Evolutionary conservation across 306 rosid genomes (phyloP).

Genomic region (Sesbania bispinosa): DNA sequence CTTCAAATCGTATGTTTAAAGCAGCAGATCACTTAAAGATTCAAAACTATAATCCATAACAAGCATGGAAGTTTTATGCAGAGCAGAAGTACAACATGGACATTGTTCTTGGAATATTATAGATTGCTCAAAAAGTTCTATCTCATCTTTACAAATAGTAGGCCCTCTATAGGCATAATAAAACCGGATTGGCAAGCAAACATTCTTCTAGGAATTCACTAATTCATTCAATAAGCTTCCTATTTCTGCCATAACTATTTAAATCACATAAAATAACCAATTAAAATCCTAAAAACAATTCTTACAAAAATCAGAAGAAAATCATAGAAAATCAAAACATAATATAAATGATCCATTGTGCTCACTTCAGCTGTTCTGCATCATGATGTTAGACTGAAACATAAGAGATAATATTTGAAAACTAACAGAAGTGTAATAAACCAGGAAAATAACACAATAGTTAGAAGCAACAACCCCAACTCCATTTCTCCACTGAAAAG

Average conservation of each 20-base stretch:
- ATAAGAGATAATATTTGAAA: constrained; percentile 20
- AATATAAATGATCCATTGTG: neutral
- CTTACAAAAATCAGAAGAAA: neutral
- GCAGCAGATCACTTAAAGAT: neutral
- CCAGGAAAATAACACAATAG: constrained; percentile 21
- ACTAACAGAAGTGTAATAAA: constrained; percentile 19
- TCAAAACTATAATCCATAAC: neutral
- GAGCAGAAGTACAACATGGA: neutral
- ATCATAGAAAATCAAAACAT: constrained; percentile 4
- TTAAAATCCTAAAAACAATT: constrained; percentile 1
- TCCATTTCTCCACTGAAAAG: constrained; percentile 69
- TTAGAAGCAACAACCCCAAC: constrained; percentile 65
- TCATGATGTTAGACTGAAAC: constrained; percentile 3
- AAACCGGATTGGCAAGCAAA: neutral
- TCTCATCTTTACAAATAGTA: neutral
- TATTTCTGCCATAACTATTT: neutral
- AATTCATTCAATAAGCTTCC: neutral
- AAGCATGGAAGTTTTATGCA: neutral
- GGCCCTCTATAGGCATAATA: neutral
- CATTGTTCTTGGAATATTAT: neutral
- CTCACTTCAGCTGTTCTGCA: constrained; percentile 12
- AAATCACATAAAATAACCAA: neutral
- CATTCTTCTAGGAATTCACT: neutral
- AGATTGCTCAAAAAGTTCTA: neutral
- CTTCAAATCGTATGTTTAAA: neutral